Evolutionary conservation across 495 filamentous ascomycete genomes (phyloP).

Genomic region (Penicillium egyptiacum): DNA sequence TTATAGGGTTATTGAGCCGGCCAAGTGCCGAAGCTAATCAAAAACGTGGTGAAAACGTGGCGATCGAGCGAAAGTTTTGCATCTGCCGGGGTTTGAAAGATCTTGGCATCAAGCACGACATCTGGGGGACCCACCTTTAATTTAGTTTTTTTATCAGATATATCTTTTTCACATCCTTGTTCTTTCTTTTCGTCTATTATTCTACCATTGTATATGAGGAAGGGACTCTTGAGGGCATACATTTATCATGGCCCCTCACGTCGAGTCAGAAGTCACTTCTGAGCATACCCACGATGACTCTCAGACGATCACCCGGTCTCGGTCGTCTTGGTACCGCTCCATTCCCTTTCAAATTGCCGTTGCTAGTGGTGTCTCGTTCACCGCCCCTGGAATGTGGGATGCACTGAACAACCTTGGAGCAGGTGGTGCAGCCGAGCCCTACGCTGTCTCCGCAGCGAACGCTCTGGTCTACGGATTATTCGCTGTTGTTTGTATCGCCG

Average conservation of each 20-base stretch:
- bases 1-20: background rate
- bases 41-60: background rate
- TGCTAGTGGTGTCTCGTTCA: conserved; percentile 36
- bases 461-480: conserved; percentile 36
- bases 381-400: conserved; percentile 40
- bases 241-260: background rate
- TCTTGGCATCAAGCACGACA: conserved; percentile 12
- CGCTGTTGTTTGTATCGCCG: conserved; percentile 33
- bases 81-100: background rate
- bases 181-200: background rate
- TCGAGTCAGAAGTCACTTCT: conserved; percentile 3
- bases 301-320: background rate
- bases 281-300: background rate
- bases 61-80: conserved; percentile 3
- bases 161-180: background rate
- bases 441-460: conserved; percentile 36
- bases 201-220: background rate
- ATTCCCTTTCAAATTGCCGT: conserved; percentile 37
- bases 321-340: conserved; percentile 22
- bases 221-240: background rate
- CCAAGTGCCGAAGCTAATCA: background rate
- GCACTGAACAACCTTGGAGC: conserved; percentile 37
- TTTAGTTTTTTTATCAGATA: conserved; percentile 4
- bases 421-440: conserved; percentile 35
- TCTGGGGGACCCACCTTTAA: background rate